Percentiles rank a stretch among this genome's conserved stretches.
These are phyloP conservation scores for Agarophyton chilense DNA, from an alignment of 23 red algal species.

Conservation along the genomic window DNA sequence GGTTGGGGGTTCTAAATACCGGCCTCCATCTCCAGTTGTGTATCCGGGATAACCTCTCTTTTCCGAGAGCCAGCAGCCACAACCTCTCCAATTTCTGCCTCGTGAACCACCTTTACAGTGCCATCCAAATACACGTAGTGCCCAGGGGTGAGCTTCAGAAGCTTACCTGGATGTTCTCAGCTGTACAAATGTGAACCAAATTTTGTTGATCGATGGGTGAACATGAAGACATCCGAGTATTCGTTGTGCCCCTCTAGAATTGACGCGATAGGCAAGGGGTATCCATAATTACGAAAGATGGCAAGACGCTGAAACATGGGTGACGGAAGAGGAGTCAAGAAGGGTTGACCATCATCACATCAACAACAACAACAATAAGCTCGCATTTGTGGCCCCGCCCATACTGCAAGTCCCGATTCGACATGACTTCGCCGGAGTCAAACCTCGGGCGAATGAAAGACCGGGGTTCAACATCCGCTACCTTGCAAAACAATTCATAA, in stretches of 20 bases:
- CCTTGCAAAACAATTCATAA: too few relatives aligned
- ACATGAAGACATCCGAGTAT: conserved; percentile 64
- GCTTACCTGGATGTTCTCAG: conserved; percentile 10
- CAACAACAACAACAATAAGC: too few relatives aligned
- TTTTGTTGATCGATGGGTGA: conserved; percentile 45
- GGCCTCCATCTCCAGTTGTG: not conserved
- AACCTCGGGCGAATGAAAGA: too few relatives aligned
- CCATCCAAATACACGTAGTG: conserved; percentile 55
- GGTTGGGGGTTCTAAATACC: conserved; percentile 57
- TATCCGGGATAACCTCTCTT: not conserved
- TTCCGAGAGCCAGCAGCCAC: not conserved
- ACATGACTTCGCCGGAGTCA: too few relatives aligned
- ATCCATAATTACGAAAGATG: too few relatives aligned
- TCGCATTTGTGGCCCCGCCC: too few relatives aligned
- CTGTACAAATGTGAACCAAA: conserved; percentile 36
- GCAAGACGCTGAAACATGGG: too few relatives aligned
- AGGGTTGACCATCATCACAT: too few relatives aligned
- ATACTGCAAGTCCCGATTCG: too few relatives aligned
- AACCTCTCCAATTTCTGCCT: conserved; percentile 2
- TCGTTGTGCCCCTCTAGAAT: conserved; percentile 24
- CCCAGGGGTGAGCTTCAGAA: conserved; percentile 21
- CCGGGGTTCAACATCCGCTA: too few relatives aligned
- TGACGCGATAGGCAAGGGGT: too few relatives aligned
- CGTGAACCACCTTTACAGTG: not conserved
- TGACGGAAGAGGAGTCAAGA: too few relatives aligned